A percentile compares a stretch with the other conserved stretches of the same genome.
Evolutionary conservation across 2,329 filamentous ascomycete genomes (phyloP).

Genomic region (Biscogniauxia mediterranea): DNA sequence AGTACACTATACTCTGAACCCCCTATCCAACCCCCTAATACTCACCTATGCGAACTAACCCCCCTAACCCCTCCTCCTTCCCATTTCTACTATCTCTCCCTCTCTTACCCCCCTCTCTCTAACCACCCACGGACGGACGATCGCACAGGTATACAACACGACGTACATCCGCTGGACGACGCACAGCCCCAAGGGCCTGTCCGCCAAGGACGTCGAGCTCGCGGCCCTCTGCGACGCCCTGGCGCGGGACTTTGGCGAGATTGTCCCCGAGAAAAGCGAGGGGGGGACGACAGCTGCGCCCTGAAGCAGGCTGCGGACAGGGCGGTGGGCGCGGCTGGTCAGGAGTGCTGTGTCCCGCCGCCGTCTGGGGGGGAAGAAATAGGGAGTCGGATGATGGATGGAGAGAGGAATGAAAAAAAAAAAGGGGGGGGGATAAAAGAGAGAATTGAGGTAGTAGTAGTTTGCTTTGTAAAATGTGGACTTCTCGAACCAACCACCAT

Average conservation of each 20-base stretch:
- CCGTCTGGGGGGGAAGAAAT: not conserved
- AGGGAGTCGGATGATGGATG: not conserved
- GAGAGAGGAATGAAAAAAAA: too few species aligned
- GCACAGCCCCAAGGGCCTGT: constrained; percentile 65
- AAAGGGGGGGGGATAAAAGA: too few species aligned
- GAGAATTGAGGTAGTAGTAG: too few species aligned
- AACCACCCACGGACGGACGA: not conserved
- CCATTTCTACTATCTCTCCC: not conserved
- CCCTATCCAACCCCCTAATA: not conserved
- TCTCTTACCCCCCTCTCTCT: not conserved
- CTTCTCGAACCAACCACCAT: too few species aligned
- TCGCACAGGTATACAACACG: constrained; percentile 63
- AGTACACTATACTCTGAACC: too few species aligned
- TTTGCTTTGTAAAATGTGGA: too few species aligned
- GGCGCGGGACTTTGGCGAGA: constrained; percentile 56
- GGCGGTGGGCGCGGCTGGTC: constrained; percentile 43
- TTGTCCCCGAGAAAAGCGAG: constrained; percentile 25
- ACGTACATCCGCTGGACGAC: constrained; percentile 73
- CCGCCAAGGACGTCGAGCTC: constrained; percentile 60
- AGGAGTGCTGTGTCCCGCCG: constrained; percentile 52
- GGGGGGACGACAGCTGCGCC: constrained; percentile 26
- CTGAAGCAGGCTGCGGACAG: constrained; percentile 46
- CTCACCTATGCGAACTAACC: too few species aligned
- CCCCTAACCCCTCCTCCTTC: not conserved
- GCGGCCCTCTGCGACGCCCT: constrained; percentile 61